Evolutionary conservation across 2,329 filamentous ascomycete species (phyloP), one percentile per base, ranked within the genome.

Genomic region (Zasmidium cellare): DNA sequence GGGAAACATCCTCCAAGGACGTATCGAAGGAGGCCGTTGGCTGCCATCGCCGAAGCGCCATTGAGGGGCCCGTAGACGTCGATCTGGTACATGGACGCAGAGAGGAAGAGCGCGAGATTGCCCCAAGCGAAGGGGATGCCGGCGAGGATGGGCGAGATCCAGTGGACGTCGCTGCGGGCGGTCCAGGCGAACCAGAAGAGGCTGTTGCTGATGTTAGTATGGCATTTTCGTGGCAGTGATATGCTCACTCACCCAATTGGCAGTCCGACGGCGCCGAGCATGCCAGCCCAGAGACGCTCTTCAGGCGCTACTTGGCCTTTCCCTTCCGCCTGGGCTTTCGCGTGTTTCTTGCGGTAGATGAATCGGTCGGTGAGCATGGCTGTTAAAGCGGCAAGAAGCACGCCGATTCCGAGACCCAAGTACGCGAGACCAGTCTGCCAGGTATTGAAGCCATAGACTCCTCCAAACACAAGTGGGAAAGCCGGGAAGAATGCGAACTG

Each of bases 341-440:
- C 63, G 35, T 74, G 65, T 23, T 69, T 60, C 22, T 63, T 67
- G 53, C 72, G 69, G 61, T 79, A 79, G 7, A 78, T 50, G 2
- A 56, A 56, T 11, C 59, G 65, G 57, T 79, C 77, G 54, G 75
- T 63, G 2, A 72, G 2, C 14, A 78, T 66, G 16, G 65, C 64
- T 0, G 72, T 74, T 0, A 68, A 14, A 2, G 83, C 80, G 14
- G 80, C 87, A 9, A 80, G 46, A 0, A 88, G 55, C 83, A 90
- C 89, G 46, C 89, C 87, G 1, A 86, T 75, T 50, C 89, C 79
- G 58, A 91, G 82, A 3, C 87, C 88, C 41, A 93, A 68, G 73
- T 96, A 96, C 7, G 86, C 82, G 56, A 94, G 76, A 14, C 92
- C 92, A 16, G 84, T 80, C 73, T 96, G 88, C 80, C 88, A 93